phyloP scores from a whole-genome alignment of 805 yeast genomes.

The Lipomyces yamadae region DNA sequence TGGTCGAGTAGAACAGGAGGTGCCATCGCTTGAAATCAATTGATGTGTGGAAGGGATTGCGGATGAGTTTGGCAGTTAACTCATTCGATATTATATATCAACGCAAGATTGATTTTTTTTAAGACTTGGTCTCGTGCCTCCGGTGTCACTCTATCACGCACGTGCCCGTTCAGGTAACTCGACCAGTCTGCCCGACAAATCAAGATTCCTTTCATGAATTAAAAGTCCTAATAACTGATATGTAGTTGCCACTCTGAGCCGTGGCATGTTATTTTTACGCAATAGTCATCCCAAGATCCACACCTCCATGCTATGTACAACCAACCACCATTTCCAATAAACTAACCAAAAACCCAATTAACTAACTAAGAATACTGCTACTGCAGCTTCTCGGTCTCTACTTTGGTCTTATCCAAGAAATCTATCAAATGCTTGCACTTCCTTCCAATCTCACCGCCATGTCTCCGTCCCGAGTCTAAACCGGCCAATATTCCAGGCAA shows the following conservation, averaged over 20 bases:
- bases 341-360: not conserved
- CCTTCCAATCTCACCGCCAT: constrained; percentile 75
- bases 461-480: constrained; percentile 58
- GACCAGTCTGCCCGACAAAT: no score
- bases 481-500: constrained; percentile 56
- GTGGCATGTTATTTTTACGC: no score
- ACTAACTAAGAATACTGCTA: not conserved
- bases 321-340: not conserved
- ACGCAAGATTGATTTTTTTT: no score
- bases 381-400: constrained; percentile 6
- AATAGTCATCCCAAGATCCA: no score
- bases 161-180: no score
- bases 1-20: constrained; percentile 30
- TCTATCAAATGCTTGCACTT: constrained; percentile 28
- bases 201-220: no score
- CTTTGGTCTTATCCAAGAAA: constrained; percentile 17
- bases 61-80: not conserved
- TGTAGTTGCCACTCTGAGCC: not conserved
- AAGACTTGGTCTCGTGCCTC: no score
- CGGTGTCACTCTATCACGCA: no score
- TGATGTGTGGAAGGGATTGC: not conserved
- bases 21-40: constrained; percentile 14
- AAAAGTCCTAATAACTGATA: not conserved
- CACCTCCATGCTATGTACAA: no score
- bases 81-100: not conserved